Evolutionary conservation across 1,284 basidiomycete species (phyloP).

Genomic region (Trametes pubescens): DNA sequence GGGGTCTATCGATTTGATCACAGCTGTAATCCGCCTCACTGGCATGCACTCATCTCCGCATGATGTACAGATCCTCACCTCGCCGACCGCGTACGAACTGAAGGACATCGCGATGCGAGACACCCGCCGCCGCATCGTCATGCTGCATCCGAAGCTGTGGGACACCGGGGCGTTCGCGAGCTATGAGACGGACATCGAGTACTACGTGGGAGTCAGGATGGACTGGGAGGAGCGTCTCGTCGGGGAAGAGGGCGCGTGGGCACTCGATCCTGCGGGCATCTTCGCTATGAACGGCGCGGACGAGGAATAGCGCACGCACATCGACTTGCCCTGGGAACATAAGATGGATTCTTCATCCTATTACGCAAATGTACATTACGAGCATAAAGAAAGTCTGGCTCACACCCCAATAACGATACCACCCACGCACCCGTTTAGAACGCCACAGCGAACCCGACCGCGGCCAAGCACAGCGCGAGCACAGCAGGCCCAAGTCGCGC

Average conservation of each 20-base stretch:
- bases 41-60: background rate
- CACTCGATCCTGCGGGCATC: conserved; percentile 4
- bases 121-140: conserved; percentile 2
- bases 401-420: background rate
- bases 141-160: conserved; percentile 5
- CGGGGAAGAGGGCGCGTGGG: conserved; percentile 15
- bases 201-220: conserved; percentile 11
- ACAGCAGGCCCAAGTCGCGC: conserved; percentile 16
- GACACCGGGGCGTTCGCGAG: background rate
- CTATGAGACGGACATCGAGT: conserved; percentile 7
- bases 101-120: conserved; percentile 12
- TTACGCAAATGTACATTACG: background rate
- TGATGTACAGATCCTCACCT: conserved; percentile 5
- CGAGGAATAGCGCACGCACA: background rate
- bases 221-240: conserved; percentile 8
- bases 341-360: background rate
- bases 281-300: conserved; percentile 3
- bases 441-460: conserved; percentile 23
- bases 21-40: no score
- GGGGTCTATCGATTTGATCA: no score
- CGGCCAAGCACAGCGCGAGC: conserved; percentile 23
- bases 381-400: no score
- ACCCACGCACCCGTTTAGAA: conserved; percentile 8
- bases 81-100: conserved; percentile 1
- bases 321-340: no score